Evolutionary conservation across 2,329 filamentous ascomycete species (phyloP), one percentile per base, ranked within the genome.

Genomic region (Xylariaceae sp.): DNA sequence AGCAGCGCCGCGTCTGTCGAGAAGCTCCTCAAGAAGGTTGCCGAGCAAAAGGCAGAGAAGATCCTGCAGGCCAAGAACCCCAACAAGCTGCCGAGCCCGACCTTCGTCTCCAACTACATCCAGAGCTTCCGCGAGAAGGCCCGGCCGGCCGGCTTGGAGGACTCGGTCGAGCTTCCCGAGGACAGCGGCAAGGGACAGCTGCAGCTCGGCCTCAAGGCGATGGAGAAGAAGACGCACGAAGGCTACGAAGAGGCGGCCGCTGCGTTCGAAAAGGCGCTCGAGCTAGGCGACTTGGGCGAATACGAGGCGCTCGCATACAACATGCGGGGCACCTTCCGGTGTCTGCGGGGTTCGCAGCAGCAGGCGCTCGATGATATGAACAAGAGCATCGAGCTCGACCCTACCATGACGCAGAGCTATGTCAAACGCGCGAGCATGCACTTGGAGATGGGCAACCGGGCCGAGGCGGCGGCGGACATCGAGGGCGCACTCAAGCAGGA

Each of bases 361-460:
- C 77, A 83, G 46, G 92, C 92, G 3, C 73, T 96, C 50, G 69
- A 74, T 28, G 92, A 97, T 60, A 76, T 98, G 57, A 87, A 88
- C 64, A 92, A 86, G 78, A 94, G 88, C 63, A 84, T 97, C 43
- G 87, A 95, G 64, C 71, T 97, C 32, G 83, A 97, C 57, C 85
- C 88, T 11, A 72, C 78, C 7, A 73, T 97, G 68, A 94, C 88
- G 6, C 92, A 98, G 69, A 95, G 87, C 70, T 97, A 94, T 65
- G 95, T 98, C 70, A 98, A 98, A 76, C 85, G 92, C 44, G 92
- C 92, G 39, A 97, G 89, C 74, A 94, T 98, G 83, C 87, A 94
- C 63, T 74, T 98, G 27, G 92, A 98, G 68, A 81, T 48, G 85
- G 83, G 86, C 48, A 82, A 90, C 57, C 85, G 87, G 38, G 84